A percentile compares a stretch with the other conserved stretches of the same genome.
Evolutionary conservation across 1,284 basidiomycete genomes (phyloP).

Genomic region (Ustilago trichophora): DNA sequence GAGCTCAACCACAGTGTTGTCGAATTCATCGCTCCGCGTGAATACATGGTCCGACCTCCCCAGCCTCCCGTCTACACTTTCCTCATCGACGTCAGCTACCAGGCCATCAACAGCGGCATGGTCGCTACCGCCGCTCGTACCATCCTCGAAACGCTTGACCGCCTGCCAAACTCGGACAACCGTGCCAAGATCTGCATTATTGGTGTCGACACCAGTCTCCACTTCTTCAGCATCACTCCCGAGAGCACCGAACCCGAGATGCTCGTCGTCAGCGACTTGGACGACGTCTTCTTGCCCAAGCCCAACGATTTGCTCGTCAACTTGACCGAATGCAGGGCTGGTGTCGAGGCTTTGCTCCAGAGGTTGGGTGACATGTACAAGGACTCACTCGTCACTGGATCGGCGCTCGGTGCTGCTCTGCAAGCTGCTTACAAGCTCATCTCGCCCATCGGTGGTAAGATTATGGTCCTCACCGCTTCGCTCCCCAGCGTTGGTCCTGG

Average conservation of each 20-base stretch:
- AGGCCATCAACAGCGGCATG: constrained; percentile 83
- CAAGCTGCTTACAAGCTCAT: constrained; percentile 96
- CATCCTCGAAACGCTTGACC: constrained; percentile 91
- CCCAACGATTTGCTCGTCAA: constrained; percentile 95
- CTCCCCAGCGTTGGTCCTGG: constrained; percentile 90
- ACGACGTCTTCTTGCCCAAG: constrained; percentile 97
- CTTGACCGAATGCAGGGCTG: constrained; percentile 82
- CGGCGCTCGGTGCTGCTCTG: constrained; percentile 92
- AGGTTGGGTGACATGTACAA: constrained; percentile 95
- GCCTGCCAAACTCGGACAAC: constrained; percentile 91
- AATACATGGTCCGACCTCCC: constrained; percentile 98
- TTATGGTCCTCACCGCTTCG: constrained; percentile 85
- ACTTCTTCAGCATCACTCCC: constrained; percentile 91
- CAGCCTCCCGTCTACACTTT: constrained; percentile 97
- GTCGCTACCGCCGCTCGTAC: constrained; percentile 96
- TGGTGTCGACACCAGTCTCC: constrained; percentile 88
- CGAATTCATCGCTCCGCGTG: constrained; percentile 96
- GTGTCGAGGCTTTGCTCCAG: constrained; percentile 83
- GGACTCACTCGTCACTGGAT: constrained; percentile 88
- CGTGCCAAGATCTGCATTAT: constrained; percentile 93
- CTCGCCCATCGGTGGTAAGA: constrained; percentile 92
- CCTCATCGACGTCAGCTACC: constrained; percentile 93
- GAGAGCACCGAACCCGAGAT: constrained; percentile 86
- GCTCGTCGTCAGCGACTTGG: constrained; percentile 95
- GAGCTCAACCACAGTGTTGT: constrained; percentile 94